phyloP scores from a whole-genome alignment of 2,329 filamentous ascomycete genomes.

The Sphaceloma murrayae region DNA sequence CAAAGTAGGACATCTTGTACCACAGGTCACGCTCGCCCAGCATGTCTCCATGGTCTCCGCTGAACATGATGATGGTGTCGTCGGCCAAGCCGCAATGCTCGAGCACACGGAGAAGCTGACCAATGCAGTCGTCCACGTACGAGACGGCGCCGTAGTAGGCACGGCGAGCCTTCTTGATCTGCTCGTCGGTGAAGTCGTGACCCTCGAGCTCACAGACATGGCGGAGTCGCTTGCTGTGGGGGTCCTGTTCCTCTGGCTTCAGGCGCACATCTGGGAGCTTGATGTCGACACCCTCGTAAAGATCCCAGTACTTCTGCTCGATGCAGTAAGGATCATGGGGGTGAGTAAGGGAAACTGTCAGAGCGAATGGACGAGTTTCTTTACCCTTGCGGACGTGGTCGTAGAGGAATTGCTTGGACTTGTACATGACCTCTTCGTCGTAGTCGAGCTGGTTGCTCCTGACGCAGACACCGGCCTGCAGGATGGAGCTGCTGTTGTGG shows the following conservation, averaged over 20 bases:
- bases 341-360: constrained; percentile 89
- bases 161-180: constrained; percentile 73
- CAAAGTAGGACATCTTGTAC: constrained; percentile 98
- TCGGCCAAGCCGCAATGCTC: constrained; percentile 71
- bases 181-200: constrained; percentile 71
- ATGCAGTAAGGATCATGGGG: constrained; percentile 95
- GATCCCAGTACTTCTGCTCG: constrained; percentile 84
- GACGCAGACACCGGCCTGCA: constrained; percentile 80
- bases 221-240: constrained; percentile 77
- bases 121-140: constrained; percentile 89
- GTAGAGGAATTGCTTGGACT: constrained; percentile 79
- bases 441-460: constrained; percentile 93
- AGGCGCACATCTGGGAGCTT: constrained; percentile 69
- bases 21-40: constrained; percentile 83
- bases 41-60: constrained; percentile 93
- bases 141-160: constrained; percentile 90
- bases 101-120: constrained; percentile 66
- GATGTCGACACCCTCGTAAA: constrained; percentile 83
- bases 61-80: constrained; percentile 86
- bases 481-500: constrained; percentile 87
- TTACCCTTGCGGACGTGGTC: constrained; percentile 77
- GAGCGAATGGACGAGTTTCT: constrained; percentile 65
- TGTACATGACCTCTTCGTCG: constrained; percentile 93
- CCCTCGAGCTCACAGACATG: constrained; percentile 82
- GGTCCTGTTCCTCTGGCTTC: constrained; percentile 69